These are phyloP conservation scores for Apiospora malaysiana DNA, from an alignment of 2,329 filamentous ascomycete species.

Conservation along the genomic window DNA sequence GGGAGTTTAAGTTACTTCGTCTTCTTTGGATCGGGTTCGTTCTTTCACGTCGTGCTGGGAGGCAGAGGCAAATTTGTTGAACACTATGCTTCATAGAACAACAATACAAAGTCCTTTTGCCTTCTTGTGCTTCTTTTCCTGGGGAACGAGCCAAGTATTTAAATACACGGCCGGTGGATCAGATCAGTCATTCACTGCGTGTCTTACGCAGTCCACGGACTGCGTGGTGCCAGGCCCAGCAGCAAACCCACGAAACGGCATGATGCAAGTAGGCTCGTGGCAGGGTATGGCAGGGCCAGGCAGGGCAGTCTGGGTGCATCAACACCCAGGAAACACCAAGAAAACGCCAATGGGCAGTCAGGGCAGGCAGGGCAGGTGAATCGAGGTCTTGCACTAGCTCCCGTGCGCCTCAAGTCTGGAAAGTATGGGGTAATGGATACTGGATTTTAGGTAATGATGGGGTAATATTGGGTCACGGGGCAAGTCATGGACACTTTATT, in stretches of 20 bases:
- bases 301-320: not conserved
- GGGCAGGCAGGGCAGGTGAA: not conserved
- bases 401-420: not conserved
- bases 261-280: not conserved
- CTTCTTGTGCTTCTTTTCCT: too few species aligned
- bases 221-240: not conserved
- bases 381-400: not conserved
- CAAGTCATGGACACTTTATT: not conserved
- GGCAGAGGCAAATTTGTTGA: not conserved
- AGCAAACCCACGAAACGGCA: not conserved
- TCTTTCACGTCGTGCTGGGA: not conserved
- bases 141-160: too few species aligned
- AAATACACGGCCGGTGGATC: too few species aligned
- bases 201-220: not conserved
- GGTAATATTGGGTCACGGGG: constrained; percentile 3
- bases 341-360: not conserved
- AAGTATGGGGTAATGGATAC: constrained; percentile 19
- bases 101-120: too few species aligned
- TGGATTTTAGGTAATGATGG: constrained; percentile 16
- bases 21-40: not conserved
- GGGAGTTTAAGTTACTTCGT: not conserved
- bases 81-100: too few species aligned
- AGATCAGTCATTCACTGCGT: too few species aligned
- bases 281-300: too few species aligned
- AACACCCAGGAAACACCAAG: constrained; percentile 12